phyloP scores from a whole-genome alignment of 31 red algal species.

The Porphyra umbilicalis region DNA sequence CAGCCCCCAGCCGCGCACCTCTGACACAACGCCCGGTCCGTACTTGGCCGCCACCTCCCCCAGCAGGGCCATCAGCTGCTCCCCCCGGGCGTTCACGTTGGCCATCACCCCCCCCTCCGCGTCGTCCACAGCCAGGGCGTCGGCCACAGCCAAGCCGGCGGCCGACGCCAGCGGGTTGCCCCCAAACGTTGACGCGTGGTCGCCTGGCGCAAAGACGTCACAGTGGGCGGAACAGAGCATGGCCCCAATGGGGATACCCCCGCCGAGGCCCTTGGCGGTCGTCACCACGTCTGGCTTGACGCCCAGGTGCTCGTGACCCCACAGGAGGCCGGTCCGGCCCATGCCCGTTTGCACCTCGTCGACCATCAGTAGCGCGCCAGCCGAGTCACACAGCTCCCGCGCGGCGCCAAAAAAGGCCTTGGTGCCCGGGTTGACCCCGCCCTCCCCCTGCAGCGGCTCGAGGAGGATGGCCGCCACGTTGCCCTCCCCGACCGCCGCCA shows the following conservation, averaged over 20 bases:
- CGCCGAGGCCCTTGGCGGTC: conserved; percentile 81
- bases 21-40: conserved; percentile 8
- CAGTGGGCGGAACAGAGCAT: conserved; percentile 52
- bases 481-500: conserved; percentile 6
- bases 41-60: conserved; percentile 18
- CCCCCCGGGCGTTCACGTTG: conserved; percentile 57
- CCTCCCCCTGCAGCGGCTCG: conserved; percentile 91
- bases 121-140: conserved; percentile 27
- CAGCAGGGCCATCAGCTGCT: conserved; percentile 35
- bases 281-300: conserved; percentile 85
- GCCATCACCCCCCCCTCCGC: conserved; percentile 24
- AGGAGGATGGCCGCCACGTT: conserved; percentile 65
- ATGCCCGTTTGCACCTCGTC: conserved; percentile 96
- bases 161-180: conserved; percentile 77
- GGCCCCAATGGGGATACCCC: conserved; percentile 88
- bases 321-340: conserved; percentile 80
- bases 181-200: conserved; percentile 89
- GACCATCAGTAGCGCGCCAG: conserved; percentile 69
- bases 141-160: conserved; percentile 53
- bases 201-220: conserved; percentile 72
- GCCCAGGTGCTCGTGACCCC: conserved; percentile 59
- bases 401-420: conserved; percentile 48
- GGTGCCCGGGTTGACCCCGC: conserved; percentile 64
- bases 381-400: conserved; percentile 56
- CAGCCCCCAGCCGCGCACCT: conserved; percentile 73